Evolutionary conservation across 148 eudicot species (phyloP).

Genomic region (Drosera capensis): DNA sequence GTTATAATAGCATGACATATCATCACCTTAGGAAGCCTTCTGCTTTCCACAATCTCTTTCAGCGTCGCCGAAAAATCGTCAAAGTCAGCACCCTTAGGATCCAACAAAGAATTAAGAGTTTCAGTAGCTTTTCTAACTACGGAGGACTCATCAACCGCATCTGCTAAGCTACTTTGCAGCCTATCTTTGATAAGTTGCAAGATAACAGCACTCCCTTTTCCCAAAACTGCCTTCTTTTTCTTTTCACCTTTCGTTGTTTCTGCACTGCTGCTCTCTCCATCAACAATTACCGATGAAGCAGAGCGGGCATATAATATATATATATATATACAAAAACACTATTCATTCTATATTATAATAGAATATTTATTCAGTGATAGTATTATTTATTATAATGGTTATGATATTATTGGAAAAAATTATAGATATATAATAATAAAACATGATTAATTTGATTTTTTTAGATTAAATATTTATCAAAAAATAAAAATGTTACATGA

Average conservation of each 20-base stretch:
- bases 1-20: background rate
- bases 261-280: conserved; percentile 16
- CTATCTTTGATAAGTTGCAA: conserved; percentile 48
- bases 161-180: conserved; percentile 19
- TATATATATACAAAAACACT: too few relatives aligned
- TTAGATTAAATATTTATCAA: too few relatives aligned
- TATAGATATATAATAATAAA: too few relatives aligned
- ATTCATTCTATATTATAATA: too few relatives aligned
- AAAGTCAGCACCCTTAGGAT: conserved; percentile 34
- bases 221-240: conserved; percentile 54
- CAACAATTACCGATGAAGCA: conserved; percentile 4
- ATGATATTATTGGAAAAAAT: too few relatives aligned
- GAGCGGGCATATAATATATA: too few relatives aligned
- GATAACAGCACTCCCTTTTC: conserved; percentile 54
- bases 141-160: conserved; percentile 9
- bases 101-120: conserved; percentile 29
- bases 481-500: too few relatives aligned
- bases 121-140: conserved; percentile 20
- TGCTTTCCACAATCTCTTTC: conserved; percentile 71
- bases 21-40: conserved; percentile 83
- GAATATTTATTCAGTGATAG: too few relatives aligned
- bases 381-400: too few relatives aligned
- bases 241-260: conserved; percentile 45
- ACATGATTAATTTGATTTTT: too few relatives aligned
- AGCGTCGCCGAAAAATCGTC: conserved; percentile 34